Evolutionary conservation across 106 monocot species (phyloP), one percentile per base, ranked within the genome.

Genomic region (Acorus gramineus): DNA sequence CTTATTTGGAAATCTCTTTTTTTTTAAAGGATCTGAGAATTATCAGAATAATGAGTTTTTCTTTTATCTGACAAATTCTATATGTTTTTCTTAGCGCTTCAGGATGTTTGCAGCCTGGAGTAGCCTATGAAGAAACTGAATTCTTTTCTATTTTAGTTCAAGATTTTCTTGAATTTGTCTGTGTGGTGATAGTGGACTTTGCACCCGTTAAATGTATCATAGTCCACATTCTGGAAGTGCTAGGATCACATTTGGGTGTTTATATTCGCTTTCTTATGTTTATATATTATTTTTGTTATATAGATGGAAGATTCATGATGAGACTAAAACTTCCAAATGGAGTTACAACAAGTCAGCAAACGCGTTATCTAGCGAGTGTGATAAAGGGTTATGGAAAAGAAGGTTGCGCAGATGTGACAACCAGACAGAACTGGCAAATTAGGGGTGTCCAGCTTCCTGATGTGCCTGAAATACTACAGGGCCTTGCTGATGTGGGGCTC

Each of bases 241-340:
- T 28, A 28, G 28, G 28, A 28, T 28, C 28, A 28, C 28, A 28
- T 28, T 28, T 28, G 28, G 28, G 28, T 28, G 28, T 28, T 28
- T 0, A 28, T 28, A 28, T 28, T 28, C 28, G 28, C 28, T 28
- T 28, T 28, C 28, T 28, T 28, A 28, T 28, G 28, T 28, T 28
- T 28, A 28, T 28, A 28, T 28, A 28, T 28, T 28, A 28, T 28
- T 28, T 44, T 48, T 5, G 8, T 47, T 6, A 69, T 58, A 55
- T 70, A 95, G 95, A 95, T 50, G 95, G 95, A 12, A 66, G 95
- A 57, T 95, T 95, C 80, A 95, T 95, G 95, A 87, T 95, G 95
- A 73, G 95, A n/a, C 53, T 95, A 67, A 95, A 90, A 77, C 90
- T 95, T 7, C 95, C 95, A 1, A 95, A 90, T 56, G 90, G 90